These are phyloP conservation scores for Inonotus hispidus DNA, from an alignment of 1,284 basidiomycete species.

Conservation along the genomic window DNA sequence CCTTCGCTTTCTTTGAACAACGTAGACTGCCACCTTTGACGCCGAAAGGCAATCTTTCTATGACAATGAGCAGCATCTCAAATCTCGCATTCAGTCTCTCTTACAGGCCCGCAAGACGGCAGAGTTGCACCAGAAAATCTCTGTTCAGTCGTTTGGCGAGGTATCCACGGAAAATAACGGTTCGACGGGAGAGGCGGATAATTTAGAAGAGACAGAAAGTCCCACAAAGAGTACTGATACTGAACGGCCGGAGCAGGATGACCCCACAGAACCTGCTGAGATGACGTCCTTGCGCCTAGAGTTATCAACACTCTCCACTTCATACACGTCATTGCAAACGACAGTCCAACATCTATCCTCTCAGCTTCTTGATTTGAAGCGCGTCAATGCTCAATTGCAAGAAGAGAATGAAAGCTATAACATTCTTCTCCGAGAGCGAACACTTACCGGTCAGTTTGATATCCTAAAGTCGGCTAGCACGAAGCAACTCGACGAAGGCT, in stretches of 20 bases:
- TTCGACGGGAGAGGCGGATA: slow-evolving; percentile 32
- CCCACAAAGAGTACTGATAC: slow-evolving; percentile 27
- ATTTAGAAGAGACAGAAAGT: slow-evolving; percentile 31
- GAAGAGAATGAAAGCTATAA: slow-evolving; percentile 96
- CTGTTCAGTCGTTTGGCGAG: neutral
- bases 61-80: slow-evolving; percentile 82
- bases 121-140: slow-evolving; percentile 1
- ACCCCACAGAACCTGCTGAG: slow-evolving; percentile 71
- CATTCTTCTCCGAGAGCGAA: slow-evolving; percentile 84
- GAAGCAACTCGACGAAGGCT: slow-evolving; percentile 28
- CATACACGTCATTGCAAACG: slow-evolving; percentile 71
- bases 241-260: slow-evolving; percentile 42
- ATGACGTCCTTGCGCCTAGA: slow-evolving; percentile 77
- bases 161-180: slow-evolving; percentile 1
- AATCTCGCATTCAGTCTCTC: slow-evolving; percentile 78
- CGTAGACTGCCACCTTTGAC: slow-evolving; percentile 71
- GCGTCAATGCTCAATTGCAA: slow-evolving; percentile 76
- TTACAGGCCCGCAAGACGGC: slow-evolving; percentile 52
- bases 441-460: slow-evolving; percentile 81
- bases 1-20: neutral
- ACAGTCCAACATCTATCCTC: slow-evolving; percentile 71
- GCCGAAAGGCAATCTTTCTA: slow-evolving; percentile 82
- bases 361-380: slow-evolving; percentile 70
- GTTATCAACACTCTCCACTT: slow-evolving; percentile 75
- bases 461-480: slow-evolving; percentile 56